Percentiles rank a stretch among this genome's conserved stretches.
These are phyloP conservation scores for Cyberlindnera euphorbiiphila DNA, from an alignment of 805 yeast species.

Conservation along the genomic window DNA sequence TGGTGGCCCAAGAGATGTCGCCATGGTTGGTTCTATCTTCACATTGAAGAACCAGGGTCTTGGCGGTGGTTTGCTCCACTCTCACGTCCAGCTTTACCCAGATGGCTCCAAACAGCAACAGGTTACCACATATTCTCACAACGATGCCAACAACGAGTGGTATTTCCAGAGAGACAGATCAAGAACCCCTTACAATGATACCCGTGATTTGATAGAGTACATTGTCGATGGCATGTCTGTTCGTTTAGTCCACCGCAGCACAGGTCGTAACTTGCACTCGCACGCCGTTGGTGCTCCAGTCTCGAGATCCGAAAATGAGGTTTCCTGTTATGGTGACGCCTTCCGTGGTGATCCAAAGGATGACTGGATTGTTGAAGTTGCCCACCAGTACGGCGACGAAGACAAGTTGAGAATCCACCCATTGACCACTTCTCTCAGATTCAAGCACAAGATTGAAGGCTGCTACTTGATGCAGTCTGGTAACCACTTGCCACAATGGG, in stretches of 20 bases:
- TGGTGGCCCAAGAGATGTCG: conserved; percentile 63
- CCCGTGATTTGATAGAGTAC: conserved; percentile 25
- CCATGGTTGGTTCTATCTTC: conserved; percentile 48
- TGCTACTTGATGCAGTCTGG: conserved; percentile 90
- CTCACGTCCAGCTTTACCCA: conserved; percentile 69
- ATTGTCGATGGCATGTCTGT: conserved; percentile 57
- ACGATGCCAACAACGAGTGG: conserved; percentile 73
- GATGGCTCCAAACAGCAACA: conserved; percentile 78
- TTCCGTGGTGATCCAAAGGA: conserved; percentile 67
- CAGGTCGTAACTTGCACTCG: conserved; percentile 67
- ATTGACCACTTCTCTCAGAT: conserved; percentile 75
- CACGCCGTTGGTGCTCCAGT: conserved; percentile 66
- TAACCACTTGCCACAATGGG: conserved; percentile 86
- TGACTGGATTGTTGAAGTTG: conserved; percentile 72
- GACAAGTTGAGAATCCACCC: conserved; percentile 63
- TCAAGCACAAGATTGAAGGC: conserved; percentile 61
- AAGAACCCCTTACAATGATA: conserved; percentile 30
- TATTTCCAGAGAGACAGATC: conserved; percentile 56
- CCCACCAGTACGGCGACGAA: conserved; percentile 53
- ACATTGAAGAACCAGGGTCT: conserved; percentile 61
- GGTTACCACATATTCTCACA: conserved; percentile 72
- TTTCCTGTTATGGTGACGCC: conserved; percentile 70
- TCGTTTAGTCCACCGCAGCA: conserved; percentile 58
- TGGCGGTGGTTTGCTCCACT: conserved; percentile 70
- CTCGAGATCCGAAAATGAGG: conserved; percentile 67